Evolutionary conservation across 176 grass and related monocot genomes (phyloP).

Genomic region (Luzula sylvatica): DNA sequence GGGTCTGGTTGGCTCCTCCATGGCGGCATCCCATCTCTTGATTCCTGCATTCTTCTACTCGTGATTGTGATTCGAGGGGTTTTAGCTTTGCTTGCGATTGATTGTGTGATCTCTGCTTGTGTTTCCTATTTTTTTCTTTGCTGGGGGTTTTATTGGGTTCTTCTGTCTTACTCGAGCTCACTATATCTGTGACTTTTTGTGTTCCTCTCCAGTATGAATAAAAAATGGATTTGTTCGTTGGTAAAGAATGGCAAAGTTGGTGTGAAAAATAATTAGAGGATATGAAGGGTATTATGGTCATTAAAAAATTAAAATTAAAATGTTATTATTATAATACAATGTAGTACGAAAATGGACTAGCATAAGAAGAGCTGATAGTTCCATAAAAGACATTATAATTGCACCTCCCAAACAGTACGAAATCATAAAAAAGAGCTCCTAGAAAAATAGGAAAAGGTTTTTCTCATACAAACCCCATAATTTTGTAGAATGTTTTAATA

Average conservation of each 20-base stretch:
- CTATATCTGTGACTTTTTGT: background rate
- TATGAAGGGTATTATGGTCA: background rate
- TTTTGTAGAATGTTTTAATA: no score
- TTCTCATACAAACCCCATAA: no score
- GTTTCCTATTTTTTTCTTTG: background rate
- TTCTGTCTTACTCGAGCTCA: background rate
- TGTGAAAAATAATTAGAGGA: background rate
- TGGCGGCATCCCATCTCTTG: background rate
- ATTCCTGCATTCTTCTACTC: conserved; percentile 16
- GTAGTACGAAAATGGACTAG: background rate
- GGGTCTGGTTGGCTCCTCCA: conserved; percentile 26
- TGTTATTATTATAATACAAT: no score
- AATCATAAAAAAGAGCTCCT: no score
- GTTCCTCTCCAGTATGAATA: background rate
- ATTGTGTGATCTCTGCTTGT: background rate
- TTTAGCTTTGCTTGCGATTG: conserved; percentile 29
- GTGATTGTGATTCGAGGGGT: background rate
- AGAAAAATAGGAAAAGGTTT: no score
- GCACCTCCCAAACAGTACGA: background rate
- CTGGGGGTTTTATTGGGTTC: background rate
- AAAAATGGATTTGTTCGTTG: background rate
- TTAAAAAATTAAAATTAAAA: no score
- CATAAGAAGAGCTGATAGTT: background rate
- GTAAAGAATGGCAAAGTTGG: background rate
- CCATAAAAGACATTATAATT: conserved; percentile 9